phyloP scores from a whole-genome alignment of 1,284 basidiomycete genomes.

The Sphaerobolus stellatus region DNA sequence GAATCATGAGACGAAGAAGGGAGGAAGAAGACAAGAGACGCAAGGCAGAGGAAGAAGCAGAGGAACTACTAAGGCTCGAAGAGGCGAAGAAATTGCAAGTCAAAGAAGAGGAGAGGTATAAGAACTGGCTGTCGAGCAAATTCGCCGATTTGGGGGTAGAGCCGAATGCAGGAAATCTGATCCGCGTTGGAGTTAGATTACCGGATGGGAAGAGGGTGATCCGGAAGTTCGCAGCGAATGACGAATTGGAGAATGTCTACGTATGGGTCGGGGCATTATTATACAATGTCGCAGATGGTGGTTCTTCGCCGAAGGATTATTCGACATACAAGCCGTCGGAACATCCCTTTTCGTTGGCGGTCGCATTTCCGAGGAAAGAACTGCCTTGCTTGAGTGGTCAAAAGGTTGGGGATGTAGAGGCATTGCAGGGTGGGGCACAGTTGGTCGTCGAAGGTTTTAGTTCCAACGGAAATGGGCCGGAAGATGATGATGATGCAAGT shows the following conservation, averaged over 20 bases:
- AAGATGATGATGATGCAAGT: conserved; percentile 21
- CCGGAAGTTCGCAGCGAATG: conserved; percentile 51
- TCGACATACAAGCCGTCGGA: conserved; percentile 44
- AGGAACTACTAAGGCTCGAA: conserved; percentile 28
- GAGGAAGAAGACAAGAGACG: no score
- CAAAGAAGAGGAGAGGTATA: conserved; percentile 32
- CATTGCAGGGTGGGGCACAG: conserved; percentile 63
- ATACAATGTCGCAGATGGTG: neutral
- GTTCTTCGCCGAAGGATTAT: conserved; percentile 33
- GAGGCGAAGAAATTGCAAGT: conserved; percentile 27
- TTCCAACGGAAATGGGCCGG: no score
- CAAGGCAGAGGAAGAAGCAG: no score
- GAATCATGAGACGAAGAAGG: conserved; percentile 38
- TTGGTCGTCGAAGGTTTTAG: conserved; percentile 64
- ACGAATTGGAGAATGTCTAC: conserved; percentile 63
- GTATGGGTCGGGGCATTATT: conserved; percentile 63
- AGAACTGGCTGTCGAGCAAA: conserved; percentile 33
- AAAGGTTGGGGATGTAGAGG: conserved; percentile 50
- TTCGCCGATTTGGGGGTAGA: conserved; percentile 39
- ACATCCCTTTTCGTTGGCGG: conserved; percentile 72
- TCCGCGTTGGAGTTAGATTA: conserved; percentile 67
- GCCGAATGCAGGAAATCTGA: conserved; percentile 32
- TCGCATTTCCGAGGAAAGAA: conserved; percentile 68
- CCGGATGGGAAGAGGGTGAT: conserved; percentile 64
- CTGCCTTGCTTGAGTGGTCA: conserved; percentile 50